phyloP scores from a whole-genome alignment of 2,329 filamentous ascomycete species.

The Madurella fahalii region DNA sequence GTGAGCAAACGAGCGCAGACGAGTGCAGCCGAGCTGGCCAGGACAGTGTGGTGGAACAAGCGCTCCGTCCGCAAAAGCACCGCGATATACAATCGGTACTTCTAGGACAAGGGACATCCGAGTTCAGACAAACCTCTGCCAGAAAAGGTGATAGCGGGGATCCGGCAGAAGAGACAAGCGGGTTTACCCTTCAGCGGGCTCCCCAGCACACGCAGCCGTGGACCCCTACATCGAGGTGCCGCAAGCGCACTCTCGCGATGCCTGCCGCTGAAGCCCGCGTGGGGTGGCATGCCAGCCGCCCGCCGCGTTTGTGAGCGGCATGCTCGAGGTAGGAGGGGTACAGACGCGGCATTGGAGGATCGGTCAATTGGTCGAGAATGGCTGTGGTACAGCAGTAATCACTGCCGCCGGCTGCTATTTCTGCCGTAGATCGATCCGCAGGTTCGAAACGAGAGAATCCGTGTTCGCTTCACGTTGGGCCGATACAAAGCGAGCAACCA shows the following conservation, averaged over 20 bases:
- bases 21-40: too few species aligned
- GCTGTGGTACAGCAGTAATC: too few species aligned
- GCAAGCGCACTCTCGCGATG: not conserved
- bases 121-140: too few species aligned
- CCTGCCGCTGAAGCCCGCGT: not conserved
- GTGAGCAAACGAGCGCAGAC: too few species aligned
- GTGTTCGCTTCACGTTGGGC: not conserved
- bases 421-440: not conserved
- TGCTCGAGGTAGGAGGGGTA: not conserved
- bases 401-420: not conserved
- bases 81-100: too few species aligned
- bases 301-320: not conserved
- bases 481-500: not conserved
- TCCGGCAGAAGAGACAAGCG: not conserved
- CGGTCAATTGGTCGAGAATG: not conserved
- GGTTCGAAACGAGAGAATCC: not conserved
- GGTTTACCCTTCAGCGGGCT: not conserved
- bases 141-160: not conserved
- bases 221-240: not conserved
- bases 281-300: not conserved
- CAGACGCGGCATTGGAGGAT: not conserved
- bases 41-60: too few species aligned
- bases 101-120: too few species aligned
- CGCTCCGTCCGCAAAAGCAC: too few species aligned
- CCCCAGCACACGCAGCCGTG: not conserved